A percentile compares a stretch with the other conserved stretches of the same genome.
phyloP scores from a whole-genome alignment of 1,284 basidiomycete genomes.

The Inonotus hispidus region DNA sequence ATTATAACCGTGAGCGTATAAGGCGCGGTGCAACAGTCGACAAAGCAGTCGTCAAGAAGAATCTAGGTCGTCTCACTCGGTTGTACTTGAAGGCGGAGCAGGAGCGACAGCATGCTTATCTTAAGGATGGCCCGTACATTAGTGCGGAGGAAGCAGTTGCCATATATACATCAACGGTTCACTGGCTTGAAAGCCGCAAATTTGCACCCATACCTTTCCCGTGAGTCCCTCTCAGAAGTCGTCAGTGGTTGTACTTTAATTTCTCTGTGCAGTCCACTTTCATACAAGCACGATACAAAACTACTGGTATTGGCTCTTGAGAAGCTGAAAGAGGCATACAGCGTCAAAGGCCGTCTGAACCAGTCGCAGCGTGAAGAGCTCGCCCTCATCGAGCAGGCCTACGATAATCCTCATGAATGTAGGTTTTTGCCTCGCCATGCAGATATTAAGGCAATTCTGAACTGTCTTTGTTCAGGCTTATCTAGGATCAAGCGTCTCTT shows the following conservation, averaged over 20 bases:
- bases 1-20: constrained; percentile 93
- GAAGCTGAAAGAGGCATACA: constrained; percentile 96
- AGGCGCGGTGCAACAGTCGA: constrained; percentile 97
- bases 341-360: constrained; percentile 94
- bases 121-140: constrained; percentile 97
- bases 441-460: constrained; percentile 13
- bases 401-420: constrained; percentile 92
- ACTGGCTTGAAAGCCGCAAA: constrained; percentile 95
- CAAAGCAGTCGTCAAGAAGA: constrained; percentile 98
- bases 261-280: constrained; percentile 61
- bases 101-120: constrained; percentile 93
- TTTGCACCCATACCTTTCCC: constrained; percentile 98
- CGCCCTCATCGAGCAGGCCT: constrained; percentile 94
- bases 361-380: constrained; percentile 96
- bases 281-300: constrained; percentile 98
- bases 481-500: constrained; percentile 95
- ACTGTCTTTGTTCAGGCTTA: constrained; percentile 46
- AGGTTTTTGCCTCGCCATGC: constrained; percentile 21
- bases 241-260: constrained; percentile 1
- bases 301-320: constrained; percentile 91
- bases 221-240: constrained; percentile 36
- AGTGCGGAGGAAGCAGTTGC: constrained; percentile 96
- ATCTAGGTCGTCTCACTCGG: constrained; percentile 84
- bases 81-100: constrained; percentile 97
- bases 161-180: constrained; percentile 94